Conservation (phyloP, 352 stramenopile species). For the Aphanomyces invadans region DNA sequence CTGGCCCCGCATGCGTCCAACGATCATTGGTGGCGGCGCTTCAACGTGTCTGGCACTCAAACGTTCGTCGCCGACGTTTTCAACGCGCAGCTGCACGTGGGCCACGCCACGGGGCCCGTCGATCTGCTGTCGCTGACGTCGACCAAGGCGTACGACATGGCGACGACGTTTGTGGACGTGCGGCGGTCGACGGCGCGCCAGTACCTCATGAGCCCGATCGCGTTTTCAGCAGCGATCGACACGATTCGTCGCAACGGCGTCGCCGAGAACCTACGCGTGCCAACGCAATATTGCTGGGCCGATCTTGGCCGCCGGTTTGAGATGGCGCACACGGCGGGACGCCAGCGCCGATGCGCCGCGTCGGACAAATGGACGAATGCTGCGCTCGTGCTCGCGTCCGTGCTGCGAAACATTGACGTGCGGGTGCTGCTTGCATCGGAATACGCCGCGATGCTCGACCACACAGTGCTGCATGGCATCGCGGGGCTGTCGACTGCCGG, state of each 20-base stretch:
- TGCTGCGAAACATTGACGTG: background rate
- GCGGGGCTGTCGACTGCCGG: no score
- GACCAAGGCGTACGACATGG: background rate
- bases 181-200: no score
- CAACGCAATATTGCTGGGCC: background rate
- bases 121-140: background rate
- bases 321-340: conserved; percentile 3
- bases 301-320: background rate
- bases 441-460: background rate
- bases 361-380: background rate
- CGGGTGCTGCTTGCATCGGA: background rate
- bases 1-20: background rate
- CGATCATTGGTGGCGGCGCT: background rate
- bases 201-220: background rate
- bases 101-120: no score
- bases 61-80: conserved; percentile 10
- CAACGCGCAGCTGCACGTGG: background rate
- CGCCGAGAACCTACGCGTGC: background rate
- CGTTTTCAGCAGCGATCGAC: background rate
- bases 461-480: background rate
- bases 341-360: background rate
- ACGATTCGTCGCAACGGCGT: background rate
- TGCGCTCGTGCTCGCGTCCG: background rate
- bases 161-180: background rate
- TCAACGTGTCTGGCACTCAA: background rate